These are phyloP conservation scores for Claviceps pazoutovae DNA, from an alignment of 2,329 filamentous ascomycete genomes.

Conservation along the genomic window DNA sequence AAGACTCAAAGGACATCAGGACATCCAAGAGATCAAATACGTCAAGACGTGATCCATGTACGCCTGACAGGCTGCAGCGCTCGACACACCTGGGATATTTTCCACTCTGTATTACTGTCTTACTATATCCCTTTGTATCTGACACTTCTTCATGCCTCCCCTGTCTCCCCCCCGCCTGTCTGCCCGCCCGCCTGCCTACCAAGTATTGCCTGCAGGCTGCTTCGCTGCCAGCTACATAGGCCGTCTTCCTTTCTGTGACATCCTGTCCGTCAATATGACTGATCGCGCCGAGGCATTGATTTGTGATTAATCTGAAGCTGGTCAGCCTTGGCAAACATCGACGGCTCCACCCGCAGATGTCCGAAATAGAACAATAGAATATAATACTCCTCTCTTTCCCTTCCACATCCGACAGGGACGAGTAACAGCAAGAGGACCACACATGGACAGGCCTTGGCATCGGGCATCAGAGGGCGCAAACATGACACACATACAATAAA, in stretches of 20 bases:
- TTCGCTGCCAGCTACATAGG: not conserved
- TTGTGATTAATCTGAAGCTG: not conserved
- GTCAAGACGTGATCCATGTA: too few relatives aligned
- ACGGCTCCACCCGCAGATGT: not conserved
- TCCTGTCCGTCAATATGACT: not conserved
- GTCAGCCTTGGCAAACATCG: not conserved
- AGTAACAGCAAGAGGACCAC: not conserved
- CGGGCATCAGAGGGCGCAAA: not conserved
- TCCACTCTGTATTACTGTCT: conserved; percentile 1
- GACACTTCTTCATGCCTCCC: not conserved
- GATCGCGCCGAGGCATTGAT: not conserved
- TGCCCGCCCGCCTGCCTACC: not conserved
- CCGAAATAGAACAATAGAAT: too few relatives aligned
- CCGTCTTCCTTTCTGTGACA: too few relatives aligned
- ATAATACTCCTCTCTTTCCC: not conserved
- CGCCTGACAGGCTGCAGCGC: not conserved
- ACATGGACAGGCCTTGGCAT: not conserved
- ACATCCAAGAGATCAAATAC: too few relatives aligned
- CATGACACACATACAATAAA: not conserved
- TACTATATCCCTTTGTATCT: conserved; percentile 2
- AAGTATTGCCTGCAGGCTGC: not conserved
- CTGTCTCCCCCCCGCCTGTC: not conserved
- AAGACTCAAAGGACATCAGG: not conserved
- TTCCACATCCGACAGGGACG: not conserved
- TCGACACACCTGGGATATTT: conserved; percentile 1